phyloP scores from a whole-genome alignment of 805 yeast genomes.

The Wickerhamomyces silvicola region DNA sequence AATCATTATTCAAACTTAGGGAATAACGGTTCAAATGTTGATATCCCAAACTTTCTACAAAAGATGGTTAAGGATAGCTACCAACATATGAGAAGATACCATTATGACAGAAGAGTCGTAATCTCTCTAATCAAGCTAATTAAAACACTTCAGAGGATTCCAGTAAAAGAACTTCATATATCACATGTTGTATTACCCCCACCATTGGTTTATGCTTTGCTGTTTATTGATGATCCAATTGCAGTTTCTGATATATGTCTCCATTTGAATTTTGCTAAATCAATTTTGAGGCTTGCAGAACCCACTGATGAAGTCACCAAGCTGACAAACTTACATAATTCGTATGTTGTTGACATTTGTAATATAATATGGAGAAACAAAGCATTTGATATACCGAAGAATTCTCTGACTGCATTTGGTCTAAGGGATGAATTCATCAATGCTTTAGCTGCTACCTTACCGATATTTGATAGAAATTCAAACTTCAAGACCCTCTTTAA shows the following conservation, averaged over 20 bases:
- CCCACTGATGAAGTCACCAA: conserved; percentile 12
- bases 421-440: conserved; percentile 23
- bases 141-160: conserved; percentile 11
- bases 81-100: conserved; percentile 1
- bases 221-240: conserved; percentile 38
- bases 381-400: conserved; percentile 35
- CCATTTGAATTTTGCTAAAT: conserved; percentile 33
- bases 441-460: conserved; percentile 16
- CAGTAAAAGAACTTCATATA: conserved; percentile 16
- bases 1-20: too few species aligned
- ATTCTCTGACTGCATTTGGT: conserved; percentile 25
- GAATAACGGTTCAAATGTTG: too few species aligned
- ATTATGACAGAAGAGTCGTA: conserved; percentile 6
- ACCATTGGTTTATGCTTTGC: conserved; percentile 28
- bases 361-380: conserved; percentile 52
- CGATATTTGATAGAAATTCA: conserved; percentile 20
- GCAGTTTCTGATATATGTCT: conserved; percentile 40
- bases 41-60: too few species aligned
- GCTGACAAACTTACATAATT: conserved; percentile 35
- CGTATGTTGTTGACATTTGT: conserved; percentile 49
- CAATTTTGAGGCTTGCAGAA: conserved; percentile 9
- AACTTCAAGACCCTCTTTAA: conserved; percentile 24
- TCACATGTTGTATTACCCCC: conserved; percentile 33
- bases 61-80: too few species aligned
- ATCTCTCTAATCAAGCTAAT: conserved; percentile 7